Conservation (phyloP, 2,329 filamentous ascomycete genomes). For the Chrysoporthe cubensis region DNA sequence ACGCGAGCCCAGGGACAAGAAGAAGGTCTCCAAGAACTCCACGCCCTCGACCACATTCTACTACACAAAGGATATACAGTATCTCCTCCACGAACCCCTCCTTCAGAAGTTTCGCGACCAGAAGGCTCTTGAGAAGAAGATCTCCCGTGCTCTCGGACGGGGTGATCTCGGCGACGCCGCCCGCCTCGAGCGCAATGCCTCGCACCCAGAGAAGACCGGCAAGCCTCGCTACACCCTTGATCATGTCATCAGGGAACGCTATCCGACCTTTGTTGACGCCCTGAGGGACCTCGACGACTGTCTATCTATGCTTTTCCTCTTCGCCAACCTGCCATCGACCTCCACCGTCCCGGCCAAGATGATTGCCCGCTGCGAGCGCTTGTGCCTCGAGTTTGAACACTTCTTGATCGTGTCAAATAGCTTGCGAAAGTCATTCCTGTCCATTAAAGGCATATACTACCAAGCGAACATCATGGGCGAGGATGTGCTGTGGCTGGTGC, state of each 20-base stretch:
- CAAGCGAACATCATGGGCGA: conserved; percentile 97
- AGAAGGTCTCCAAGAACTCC: conserved; percentile 91
- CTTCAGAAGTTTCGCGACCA: conserved; percentile 95
- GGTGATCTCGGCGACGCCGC: conserved; percentile 89
- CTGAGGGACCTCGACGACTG: conserved; percentile 95
- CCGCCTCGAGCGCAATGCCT: conserved; percentile 83
- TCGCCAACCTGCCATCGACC: conserved; percentile 93
- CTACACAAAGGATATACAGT: conserved; percentile 95
- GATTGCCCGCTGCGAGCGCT: conserved; percentile 89
- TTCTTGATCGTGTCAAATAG: conserved; percentile 93
- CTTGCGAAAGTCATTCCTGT: conserved; percentile 93
- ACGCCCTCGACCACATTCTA: conserved; percentile 92
- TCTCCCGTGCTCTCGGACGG: conserved; percentile 85
- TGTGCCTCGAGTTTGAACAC: conserved; percentile 96
- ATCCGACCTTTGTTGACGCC: conserved; percentile 95
- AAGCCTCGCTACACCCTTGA: conserved; percentile 90
- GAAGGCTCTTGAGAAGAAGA: conserved; percentile 97
- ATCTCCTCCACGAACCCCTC: conserved; percentile 94
- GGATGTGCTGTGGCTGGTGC: conserved; percentile 95
- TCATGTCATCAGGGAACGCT: conserved; percentile 96
- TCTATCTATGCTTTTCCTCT: conserved; percentile 94
- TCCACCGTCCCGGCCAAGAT: conserved; percentile 91
- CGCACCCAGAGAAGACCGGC: conserved; percentile 85
- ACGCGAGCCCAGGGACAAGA: conserved; percentile 93
- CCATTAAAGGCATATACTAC: conserved; percentile 99